A percentile compares a stretch with the other conserved stretches of the same genome.
Conservation (phyloP, 176 grass and related monocot species). For the Musa troglodytarum region DNA sequence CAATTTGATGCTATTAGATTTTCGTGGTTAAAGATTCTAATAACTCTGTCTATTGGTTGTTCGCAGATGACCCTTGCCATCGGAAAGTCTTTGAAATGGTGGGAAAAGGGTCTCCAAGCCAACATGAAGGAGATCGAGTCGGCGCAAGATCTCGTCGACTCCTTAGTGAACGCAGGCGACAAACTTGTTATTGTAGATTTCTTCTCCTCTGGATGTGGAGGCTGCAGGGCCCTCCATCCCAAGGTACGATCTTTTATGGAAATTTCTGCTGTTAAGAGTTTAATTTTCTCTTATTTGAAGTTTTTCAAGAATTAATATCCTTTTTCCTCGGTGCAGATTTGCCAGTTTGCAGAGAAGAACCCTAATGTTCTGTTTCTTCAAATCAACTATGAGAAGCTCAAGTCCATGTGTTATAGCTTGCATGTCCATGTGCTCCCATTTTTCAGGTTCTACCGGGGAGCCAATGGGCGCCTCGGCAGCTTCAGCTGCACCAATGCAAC, state of each 20-base stretch:
- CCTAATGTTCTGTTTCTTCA: background rate
- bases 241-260: background rate
- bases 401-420: conserved; percentile 2
- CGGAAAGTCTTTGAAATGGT: background rate
- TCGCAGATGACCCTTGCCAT: background rate
- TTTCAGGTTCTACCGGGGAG: background rate
- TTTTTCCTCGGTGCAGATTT: background rate
- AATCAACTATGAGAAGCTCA: background rate
- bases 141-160: background rate
- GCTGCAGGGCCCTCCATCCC: conserved; percentile 2
- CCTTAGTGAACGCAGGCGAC: background rate
- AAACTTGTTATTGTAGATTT: conserved; percentile 10
- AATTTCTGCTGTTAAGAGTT: background rate
- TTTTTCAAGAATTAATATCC: no score
- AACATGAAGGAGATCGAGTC: conserved; percentile 15
- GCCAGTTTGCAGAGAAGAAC: conserved; percentile 1
- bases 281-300: background rate
- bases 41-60: background rate
- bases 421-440: background rate
- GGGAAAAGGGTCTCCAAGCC: conserved; percentile 4
- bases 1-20: background rate
- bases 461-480: background rate
- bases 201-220: conserved; percentile 3
- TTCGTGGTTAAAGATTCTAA: background rate
- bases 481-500: conserved; percentile 9